Conservation (phyloP, 2,329 filamentous ascomycete genomes). For the Alternaria atra region DNA sequence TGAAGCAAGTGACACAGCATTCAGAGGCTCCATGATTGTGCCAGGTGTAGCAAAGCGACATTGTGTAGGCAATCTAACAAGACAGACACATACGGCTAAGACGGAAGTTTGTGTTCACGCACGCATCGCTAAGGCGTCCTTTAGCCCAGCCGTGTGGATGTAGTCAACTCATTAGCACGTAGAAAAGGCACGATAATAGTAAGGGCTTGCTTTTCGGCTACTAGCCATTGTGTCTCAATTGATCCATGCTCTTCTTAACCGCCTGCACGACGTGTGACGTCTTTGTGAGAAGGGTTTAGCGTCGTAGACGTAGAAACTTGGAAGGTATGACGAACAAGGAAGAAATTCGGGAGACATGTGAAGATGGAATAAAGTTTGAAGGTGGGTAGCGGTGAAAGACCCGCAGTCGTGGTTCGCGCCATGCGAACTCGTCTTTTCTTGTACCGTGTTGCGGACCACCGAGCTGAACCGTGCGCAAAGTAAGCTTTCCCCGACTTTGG, state of each 20-base stretch:
- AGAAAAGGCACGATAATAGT: neutral
- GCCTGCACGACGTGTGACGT: neutral
- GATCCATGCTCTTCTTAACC: neutral
- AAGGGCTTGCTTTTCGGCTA: neutral
- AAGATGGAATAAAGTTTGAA: neutral
- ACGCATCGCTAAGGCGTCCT: neutral
- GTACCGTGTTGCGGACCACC: slow-evolving; percentile 10
- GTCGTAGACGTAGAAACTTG: neutral
- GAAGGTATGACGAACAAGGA: neutral
- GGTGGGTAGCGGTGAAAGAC: neutral
- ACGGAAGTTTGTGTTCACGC: neutral
- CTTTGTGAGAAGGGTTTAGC: neutral
- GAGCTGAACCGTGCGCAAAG: slow-evolving; percentile 7
- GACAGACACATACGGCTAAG: neutral
- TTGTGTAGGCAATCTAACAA: neutral
- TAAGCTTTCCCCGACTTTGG: slow-evolving; percentile 7
- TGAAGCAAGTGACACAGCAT: slow-evolving; percentile 4
- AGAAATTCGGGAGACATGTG: neutral
- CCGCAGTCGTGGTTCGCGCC: neutral
- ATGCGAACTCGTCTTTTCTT: neutral
- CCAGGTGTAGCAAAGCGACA: neutral
- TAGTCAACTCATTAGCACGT: neutral
- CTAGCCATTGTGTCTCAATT: neutral
- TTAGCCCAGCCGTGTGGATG: neutral
- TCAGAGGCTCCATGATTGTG: slow-evolving; percentile 1